Percentiles rank a stretch among this genome's conserved stretches.
These are phyloP conservation scores for Aegilops sharonensis DNA, from an alignment of 176 grass and related monocot genomes.

Conservation along the genomic window DNA sequence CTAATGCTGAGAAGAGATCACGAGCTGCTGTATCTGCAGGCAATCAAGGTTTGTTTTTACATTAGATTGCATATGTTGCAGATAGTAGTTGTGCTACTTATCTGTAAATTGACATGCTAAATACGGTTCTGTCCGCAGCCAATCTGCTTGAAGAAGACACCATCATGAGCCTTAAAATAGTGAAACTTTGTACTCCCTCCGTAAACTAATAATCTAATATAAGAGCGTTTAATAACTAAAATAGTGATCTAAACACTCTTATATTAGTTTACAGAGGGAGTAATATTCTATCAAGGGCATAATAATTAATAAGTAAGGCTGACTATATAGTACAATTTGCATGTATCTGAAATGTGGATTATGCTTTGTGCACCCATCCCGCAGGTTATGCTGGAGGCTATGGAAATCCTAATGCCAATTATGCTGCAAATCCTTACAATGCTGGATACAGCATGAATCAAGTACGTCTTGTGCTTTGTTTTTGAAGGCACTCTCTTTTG, in stretches of 20 bases:
- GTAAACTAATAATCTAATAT: no score
- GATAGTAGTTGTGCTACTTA: neutral
- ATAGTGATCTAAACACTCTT: no score
- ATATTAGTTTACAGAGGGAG: no score
- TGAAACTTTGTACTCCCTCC: neutral
- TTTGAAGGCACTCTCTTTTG: slow-evolving; percentile 4
- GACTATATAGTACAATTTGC: neutral
- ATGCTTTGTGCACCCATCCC: neutral
- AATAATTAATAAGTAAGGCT: neutral
- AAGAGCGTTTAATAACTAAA: no score
- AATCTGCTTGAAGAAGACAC: slow-evolving; percentile 10
- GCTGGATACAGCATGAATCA: slow-evolving; percentile 63
- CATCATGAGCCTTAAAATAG: neutral
- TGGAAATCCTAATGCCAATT: slow-evolving; percentile 54
- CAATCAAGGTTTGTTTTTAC: slow-evolving; percentile 56
- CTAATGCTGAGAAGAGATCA: slow-evolving; percentile 65
- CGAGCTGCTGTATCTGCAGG: slow-evolving; percentile 38
- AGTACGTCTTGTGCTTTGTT: slow-evolving; percentile 42
- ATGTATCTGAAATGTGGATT: slow-evolving; percentile 4
- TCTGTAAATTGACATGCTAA: neutral
- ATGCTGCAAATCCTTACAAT: slow-evolving; percentile 49
- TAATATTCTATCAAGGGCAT: neutral
- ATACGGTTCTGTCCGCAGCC: neutral
- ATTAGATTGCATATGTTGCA: neutral
- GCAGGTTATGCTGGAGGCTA: slow-evolving; percentile 57